Base-by-base conservation (phyloP, 768 basidiomycete genomes). In the Vararia minispora region DNA sequence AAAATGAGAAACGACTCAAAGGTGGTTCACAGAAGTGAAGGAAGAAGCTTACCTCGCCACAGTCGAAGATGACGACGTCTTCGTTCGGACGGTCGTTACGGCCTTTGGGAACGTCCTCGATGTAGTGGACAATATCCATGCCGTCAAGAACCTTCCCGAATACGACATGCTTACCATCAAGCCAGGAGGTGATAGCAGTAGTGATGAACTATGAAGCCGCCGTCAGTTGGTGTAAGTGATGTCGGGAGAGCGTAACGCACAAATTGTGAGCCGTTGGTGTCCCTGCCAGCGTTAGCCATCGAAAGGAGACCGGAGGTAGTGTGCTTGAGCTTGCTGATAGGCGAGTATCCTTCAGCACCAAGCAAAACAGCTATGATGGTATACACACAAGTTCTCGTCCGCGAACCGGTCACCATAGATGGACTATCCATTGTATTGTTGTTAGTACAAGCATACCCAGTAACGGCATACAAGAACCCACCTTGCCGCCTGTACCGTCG, bases 221-320 rank as follows among this genome's bases (percentile, higher is more conserved):
- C 35, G 16, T 40, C n/a, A 46, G 34, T 26, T 2, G 4, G 13
- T 40, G 23, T 39, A 35, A 40, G 24, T 37, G 17, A 5, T 18
- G 3, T 20, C 9, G 8, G 10, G n/a, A 28, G 38, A 11, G 18
- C 2, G 2, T 32, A n/a, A 55, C 80, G 49, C 51, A 89, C 83
- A 53, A 88, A 90, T 74, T 89, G 88, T 46, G 86, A 90, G 35
- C 89, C 92, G 52, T 97, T 97, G 24, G 92, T 95, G 58, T 92
- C 84, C 59, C 79, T 81, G 54, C 80, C 81, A 39, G 89, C 77
- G 52, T 95, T 97, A 34, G 92, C 92, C 92, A 97, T 95, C 2
- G 89, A 91, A 42, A 94, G 73, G 40, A 72, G 69, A 45, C 92
- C 92, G 35, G 86, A 75, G 26, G 76, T 78, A 51, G 85, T 84